These are phyloP conservation scores for Haplosporangium sp. DNA, from an alignment of 371 early-diverging fungal genomes.

Conservation along the genomic window DNA sequence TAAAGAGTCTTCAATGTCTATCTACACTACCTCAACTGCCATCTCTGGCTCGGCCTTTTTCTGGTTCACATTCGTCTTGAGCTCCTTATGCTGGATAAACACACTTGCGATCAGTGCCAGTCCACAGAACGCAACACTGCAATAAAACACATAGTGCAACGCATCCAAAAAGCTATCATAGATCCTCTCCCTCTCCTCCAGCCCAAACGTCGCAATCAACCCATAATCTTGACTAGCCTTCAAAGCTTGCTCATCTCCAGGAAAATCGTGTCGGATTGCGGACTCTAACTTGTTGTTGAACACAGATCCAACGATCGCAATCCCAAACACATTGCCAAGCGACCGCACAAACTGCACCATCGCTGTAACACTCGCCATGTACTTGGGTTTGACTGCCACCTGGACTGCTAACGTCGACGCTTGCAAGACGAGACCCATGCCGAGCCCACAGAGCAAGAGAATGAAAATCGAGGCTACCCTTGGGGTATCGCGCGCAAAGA, in stretches of 20 bases:
- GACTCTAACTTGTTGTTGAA: constrained; percentile 60
- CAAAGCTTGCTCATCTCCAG: not conserved
- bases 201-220: not conserved
- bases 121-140: constrained; percentile 3
- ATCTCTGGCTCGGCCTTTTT: constrained; percentile 4
- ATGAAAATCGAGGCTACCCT: constrained; percentile 40
- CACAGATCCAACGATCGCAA: constrained; percentile 62
- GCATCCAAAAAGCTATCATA: constrained; percentile 10
- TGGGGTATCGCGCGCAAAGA: constrained; percentile 21
- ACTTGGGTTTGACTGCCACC: constrained; percentile 53
- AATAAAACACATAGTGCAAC: constrained; percentile 6
- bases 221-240: not conserved
- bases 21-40: constrained; percentile 5
- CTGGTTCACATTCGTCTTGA: constrained; percentile 14
- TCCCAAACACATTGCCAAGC: constrained; percentile 66
- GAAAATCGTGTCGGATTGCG: not conserved
- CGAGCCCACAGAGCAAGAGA: constrained; percentile 64
- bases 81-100: constrained; percentile 17
- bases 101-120: constrained; percentile 2
- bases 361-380: constrained; percentile 63
- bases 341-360: constrained; percentile 59
- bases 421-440: constrained; percentile 57
- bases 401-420: constrained; percentile 64
- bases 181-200: not conserved
- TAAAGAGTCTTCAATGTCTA: too few relatives aligned